Evolutionary conservation across 2,329 filamentous ascomycete species (phyloP).

Genomic region (Penicillium sp.): DNA sequence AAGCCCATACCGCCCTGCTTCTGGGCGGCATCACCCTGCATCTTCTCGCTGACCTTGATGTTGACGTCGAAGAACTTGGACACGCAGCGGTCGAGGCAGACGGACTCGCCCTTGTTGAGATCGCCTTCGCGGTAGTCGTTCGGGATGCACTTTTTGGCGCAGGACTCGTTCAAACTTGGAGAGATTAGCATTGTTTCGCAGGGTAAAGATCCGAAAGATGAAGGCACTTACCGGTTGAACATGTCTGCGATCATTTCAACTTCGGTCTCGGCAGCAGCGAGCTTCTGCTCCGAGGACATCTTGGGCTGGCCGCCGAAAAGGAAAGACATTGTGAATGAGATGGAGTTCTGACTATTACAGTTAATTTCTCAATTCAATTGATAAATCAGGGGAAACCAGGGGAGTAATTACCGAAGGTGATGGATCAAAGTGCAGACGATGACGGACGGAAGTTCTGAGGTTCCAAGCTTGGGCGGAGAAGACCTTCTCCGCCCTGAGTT

Average conservation of each 20-base stretch:
- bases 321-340: slow-evolving; percentile 59
- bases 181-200: not conserved
- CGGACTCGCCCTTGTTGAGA: slow-evolving; percentile 97
- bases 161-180: slow-evolving; percentile 75
- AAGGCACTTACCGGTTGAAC: slow-evolving; percentile 75
- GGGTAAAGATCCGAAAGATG: not conserved
- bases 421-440: slow-evolving; percentile 11
- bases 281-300: slow-evolving; percentile 93
- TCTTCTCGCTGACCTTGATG: slow-evolving; percentile 93
- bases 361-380: not conserved
- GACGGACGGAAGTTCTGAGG: slow-evolving; percentile 11
- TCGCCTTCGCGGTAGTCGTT: slow-evolving; percentile 90
- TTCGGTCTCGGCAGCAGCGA: slow-evolving; percentile 91
- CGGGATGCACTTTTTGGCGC: slow-evolving; percentile 90
- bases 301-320: slow-evolving; percentile 69
- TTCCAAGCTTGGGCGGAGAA: slow-evolving; percentile 30
- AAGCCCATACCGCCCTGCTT: slow-evolving; percentile 55
- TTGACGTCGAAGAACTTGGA: slow-evolving; percentile 99
- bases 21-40: slow-evolving; percentile 77
- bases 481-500: slow-evolving; percentile 18
- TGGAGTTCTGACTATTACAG: not conserved
- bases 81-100: slow-evolving; percentile 95
- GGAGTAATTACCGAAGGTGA: not conserved
- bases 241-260: slow-evolving; percentile 97
- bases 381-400: slow-evolving; percentile 1